These are phyloP conservation scores for Myxozyma melibiosi DNA, from an alignment of 805 yeast genomes.

Conservation along the genomic window DNA sequence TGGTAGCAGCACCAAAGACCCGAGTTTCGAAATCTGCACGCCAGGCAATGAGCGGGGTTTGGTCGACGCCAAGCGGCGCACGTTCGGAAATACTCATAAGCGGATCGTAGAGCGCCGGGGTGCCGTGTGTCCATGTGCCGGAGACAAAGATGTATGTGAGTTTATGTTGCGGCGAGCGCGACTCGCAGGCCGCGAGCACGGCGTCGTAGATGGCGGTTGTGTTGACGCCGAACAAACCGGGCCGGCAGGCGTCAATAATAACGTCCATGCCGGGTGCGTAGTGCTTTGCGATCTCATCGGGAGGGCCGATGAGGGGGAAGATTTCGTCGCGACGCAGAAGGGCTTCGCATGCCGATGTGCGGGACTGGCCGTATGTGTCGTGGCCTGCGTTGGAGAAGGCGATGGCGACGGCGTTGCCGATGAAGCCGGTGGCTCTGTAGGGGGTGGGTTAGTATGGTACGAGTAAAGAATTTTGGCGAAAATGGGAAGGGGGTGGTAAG, in stretches of 20 bases:
- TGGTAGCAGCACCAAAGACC: constrained; percentile 5
- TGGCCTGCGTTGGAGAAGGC: constrained; percentile 19
- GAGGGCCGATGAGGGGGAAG: constrained; percentile 18
- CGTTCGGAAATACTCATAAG: constrained; percentile 16
- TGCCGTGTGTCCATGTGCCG: constrained; percentile 25
- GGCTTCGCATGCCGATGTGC: background rate
- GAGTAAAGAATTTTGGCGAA: no score
- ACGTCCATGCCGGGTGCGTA: constrained; percentile 18
- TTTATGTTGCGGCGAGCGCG: constrained; percentile 14
- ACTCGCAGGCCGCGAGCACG: constrained; percentile 3
- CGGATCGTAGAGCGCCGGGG: constrained; percentile 9
- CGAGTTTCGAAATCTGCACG: constrained; percentile 21
- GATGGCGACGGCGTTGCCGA: constrained; percentile 14
- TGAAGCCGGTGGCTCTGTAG: constrained; percentile 18
- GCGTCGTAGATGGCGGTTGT: constrained; percentile 15
- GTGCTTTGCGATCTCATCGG: background rate
- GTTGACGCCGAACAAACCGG: constrained; percentile 8
- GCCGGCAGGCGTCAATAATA: constrained; percentile 14
- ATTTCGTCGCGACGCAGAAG: constrained; percentile 15
- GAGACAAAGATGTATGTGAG: constrained; percentile 18
- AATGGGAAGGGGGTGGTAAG: background rate
- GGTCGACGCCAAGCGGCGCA: constrained; percentile 13
- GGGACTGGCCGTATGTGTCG: constrained; percentile 21
- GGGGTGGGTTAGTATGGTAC: background rate
- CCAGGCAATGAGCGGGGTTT: constrained; percentile 16